Percentiles rank a stretch among this genome's conserved stretches.
These are phyloP conservation scores for Hypocrella siamensis DNA, from an alignment of 2,329 filamentous ascomycete genomes.

Conservation along the genomic window DNA sequence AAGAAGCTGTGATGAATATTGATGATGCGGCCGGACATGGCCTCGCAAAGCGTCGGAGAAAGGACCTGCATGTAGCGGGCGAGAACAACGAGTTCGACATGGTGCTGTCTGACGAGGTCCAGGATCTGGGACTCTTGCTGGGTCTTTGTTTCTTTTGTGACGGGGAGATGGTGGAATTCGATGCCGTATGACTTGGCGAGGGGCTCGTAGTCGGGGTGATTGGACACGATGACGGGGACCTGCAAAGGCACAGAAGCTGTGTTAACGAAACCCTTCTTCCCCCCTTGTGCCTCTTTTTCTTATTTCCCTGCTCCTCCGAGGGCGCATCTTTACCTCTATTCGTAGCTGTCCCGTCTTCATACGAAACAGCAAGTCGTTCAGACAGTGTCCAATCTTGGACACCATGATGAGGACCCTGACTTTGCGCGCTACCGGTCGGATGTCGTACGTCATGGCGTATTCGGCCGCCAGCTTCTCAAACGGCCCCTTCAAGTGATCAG, in stretches of 20 bases:
- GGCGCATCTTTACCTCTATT: conserved; percentile 48
- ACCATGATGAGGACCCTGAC: conserved; percentile 75
- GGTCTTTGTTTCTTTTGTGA: conserved; percentile 62
- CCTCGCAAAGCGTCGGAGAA: conserved; percentile 55
- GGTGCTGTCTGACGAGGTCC: conserved; percentile 50
- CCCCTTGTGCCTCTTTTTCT: neutral
- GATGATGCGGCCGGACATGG: conserved; percentile 77
- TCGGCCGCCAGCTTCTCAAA: conserved; percentile 46
- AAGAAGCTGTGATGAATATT: conserved; percentile 85
- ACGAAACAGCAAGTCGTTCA: conserved; percentile 73
- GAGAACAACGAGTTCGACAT: conserved; percentile 64
- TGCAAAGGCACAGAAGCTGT: too few species aligned
- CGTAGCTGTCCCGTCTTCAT: conserved; percentile 57
- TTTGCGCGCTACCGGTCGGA: conserved; percentile 53
- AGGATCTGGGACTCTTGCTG: conserved; percentile 59
- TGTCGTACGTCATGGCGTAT: conserved; percentile 55
- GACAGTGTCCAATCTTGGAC: conserved; percentile 74
- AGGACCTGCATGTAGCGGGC: conserved; percentile 84
- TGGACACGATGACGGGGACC: conserved; percentile 65
- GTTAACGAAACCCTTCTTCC: too few species aligned
- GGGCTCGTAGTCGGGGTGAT: conserved; percentile 58
- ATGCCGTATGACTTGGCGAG: conserved; percentile 61
- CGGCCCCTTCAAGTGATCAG: conserved; percentile 33
- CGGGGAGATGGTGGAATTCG: conserved; percentile 66
- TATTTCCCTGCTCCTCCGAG: neutral